phyloP scores from a whole-genome alignment of 1,139 yeast species.

The Nakaseomyces sp. region DNA sequence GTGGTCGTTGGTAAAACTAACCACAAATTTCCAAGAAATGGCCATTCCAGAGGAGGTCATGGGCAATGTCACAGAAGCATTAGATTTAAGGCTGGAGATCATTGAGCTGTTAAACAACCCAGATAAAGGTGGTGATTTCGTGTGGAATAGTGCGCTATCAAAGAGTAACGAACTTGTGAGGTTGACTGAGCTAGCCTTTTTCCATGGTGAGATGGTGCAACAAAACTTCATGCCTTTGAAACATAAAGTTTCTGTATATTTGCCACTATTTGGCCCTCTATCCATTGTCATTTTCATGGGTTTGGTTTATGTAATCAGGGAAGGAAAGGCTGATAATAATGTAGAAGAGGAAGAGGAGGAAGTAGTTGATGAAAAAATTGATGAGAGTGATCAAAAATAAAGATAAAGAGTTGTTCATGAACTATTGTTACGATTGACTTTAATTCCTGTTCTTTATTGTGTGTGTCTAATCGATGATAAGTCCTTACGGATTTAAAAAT shows the following conservation, averaged over 20 bases:
- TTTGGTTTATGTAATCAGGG: conserved; percentile 37
- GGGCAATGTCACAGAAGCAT: conserved; percentile 29
- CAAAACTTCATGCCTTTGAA: conserved; percentile 92
- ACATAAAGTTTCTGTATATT: conserved; percentile 85
- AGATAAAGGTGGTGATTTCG: conserved; percentile 14
- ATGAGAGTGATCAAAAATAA: background rate
- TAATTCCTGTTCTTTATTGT: no score
- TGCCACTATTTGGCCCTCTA: conserved; percentile 83
- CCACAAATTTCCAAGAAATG: conserved; percentile 62
- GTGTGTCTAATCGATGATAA: no score
- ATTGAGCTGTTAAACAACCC: conserved; percentile 28
- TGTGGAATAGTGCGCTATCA: conserved; percentile 42
- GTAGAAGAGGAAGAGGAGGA: conserved; percentile 9
- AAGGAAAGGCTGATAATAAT: conserved; percentile 15
- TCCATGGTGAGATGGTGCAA: conserved; percentile 90
- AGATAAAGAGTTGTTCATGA: background rate
- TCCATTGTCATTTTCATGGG: conserved; percentile 61
- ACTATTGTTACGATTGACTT: no score
- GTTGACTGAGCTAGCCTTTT: conserved; percentile 69
- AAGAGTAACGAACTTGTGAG: conserved; percentile 48
- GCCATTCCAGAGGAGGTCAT: conserved; percentile 55
- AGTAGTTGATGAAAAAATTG: background rate
- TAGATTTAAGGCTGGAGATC: conserved; percentile 29
- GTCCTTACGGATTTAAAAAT: no score
- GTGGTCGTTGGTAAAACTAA: conserved; percentile 59